Percentiles rank a stretch among this genome's conserved stretches.
Conservation (phyloP, 495 filamentous ascomycete species). For the Penicillium taxi region DNA sequence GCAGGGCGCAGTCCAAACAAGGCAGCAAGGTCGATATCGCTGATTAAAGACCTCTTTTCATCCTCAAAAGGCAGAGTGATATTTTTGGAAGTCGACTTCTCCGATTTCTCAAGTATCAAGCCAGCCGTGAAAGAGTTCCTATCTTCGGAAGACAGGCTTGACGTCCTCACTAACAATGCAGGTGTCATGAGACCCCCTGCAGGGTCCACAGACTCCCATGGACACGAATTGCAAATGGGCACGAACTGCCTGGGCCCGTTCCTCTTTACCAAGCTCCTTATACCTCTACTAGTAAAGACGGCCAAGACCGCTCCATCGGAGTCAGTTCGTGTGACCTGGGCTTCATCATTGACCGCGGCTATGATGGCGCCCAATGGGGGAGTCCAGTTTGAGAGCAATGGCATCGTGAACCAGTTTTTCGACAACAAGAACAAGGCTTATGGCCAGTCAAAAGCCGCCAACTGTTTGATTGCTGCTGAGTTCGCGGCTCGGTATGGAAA, state of each 20-base stretch:
- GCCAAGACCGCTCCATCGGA: neutral
- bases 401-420: neutral
- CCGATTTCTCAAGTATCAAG: conserved; percentile 45
- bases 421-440: too few species aligned
- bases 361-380: neutral
- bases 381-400: conserved; percentile 1
- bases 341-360: neutral
- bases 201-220: neutral
- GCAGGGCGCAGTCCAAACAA: conserved; percentile 34
- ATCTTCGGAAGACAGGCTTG: conserved; percentile 32
- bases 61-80: conserved; percentile 24
- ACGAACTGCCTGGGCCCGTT: conserved; percentile 2
- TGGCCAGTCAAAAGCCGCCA: conserved; percentile 3
- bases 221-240: conserved; percentile 3
- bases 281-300: neutral
- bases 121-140: conserved; percentile 34
- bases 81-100: conserved; percentile 39
- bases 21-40: conserved; percentile 25
- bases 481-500: neutral
- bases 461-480: neutral
- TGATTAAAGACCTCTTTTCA: conserved; percentile 17
- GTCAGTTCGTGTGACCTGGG: conserved; percentile 2
- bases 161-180: conserved; percentile 52
- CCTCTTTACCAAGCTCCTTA: conserved; percentile 1
- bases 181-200: conserved; percentile 18